Evolutionary conservation across 805 yeast genomes (phyloP).

Genomic region (Pichia exigua): DNA sequence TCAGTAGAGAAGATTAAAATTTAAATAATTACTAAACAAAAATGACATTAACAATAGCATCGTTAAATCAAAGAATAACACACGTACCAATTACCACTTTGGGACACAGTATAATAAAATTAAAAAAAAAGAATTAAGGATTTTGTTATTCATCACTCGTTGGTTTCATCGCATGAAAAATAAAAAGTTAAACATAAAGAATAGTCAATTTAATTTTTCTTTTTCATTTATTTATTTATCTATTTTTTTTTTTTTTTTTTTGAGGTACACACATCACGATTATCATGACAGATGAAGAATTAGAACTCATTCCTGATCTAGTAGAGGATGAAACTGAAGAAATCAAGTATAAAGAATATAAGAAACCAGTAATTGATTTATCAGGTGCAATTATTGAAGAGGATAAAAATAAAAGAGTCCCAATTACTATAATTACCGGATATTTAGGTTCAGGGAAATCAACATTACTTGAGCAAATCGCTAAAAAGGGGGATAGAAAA

Average conservation of each 20-base stretch:
- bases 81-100: not conserved
- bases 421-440: conserved; percentile 90
- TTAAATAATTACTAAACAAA: no score
- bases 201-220: no score
- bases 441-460: conserved; percentile 93
- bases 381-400: conserved; percentile 17
- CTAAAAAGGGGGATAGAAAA: conserved; percentile 58
- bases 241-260: no score
- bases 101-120: no score
- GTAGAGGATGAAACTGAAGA: conserved; percentile 19
- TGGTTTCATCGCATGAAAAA: no score
- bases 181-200: no score
- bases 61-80: no score
- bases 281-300: conserved; percentile 8
- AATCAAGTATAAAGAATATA: conserved; percentile 18
- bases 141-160: no score
- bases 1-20: not conserved
- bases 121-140: no score
- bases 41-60: no score
- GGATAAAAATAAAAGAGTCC: conserved; percentile 44
- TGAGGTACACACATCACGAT: no score
- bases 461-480: conserved; percentile 70
- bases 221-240: no score
- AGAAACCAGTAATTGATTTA: conserved; percentile 8
- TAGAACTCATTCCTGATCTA: conserved; percentile 23